Evolutionary conservation across 2,329 filamentous ascomycete genomes (phyloP).

Genomic region (Colletotrichum sp.): DNA sequence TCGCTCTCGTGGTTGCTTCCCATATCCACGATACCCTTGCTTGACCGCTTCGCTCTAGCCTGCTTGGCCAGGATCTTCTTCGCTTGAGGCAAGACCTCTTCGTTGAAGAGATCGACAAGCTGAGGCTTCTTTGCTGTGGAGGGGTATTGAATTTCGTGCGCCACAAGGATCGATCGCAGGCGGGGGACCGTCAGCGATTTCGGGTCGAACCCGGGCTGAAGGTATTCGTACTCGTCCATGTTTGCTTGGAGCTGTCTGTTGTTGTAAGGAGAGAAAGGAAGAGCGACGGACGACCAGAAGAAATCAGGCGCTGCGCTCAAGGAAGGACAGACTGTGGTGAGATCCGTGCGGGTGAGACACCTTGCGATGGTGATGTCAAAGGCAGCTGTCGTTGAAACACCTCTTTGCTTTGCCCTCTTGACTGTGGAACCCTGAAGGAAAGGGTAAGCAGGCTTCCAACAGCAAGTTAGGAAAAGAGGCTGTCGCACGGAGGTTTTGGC

Average conservation of each 20-base stretch:
- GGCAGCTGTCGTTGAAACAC: not conserved
- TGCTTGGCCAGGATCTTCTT: conserved; percentile 76
- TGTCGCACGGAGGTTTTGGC: not conserved
- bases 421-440: not conserved
- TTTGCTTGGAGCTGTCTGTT: not conserved
- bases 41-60: conserved; percentile 82
- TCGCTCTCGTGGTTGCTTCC: conserved; percentile 70
- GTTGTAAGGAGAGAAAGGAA: not conserved
- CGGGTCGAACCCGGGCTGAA: conserved; percentile 86
- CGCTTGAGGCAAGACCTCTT: conserved; percentile 78
- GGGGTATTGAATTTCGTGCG: conserved; percentile 84
- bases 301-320: not conserved
- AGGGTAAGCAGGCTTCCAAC: not conserved
- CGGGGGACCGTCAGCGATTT: conserved; percentile 83
- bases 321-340: not conserved
- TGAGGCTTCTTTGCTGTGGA: conserved; percentile 91
- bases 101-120: conserved; percentile 82
- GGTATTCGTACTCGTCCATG: conserved; percentile 78
- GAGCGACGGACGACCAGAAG: not conserved
- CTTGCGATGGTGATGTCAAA: conserved; percentile 11
- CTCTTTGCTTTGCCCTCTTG: not conserved
- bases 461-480: not conserved
- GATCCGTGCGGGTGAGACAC: conserved; percentile 4
- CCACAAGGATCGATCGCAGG: conserved; percentile 88
- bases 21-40: conserved; percentile 78